phyloP scores from a whole-genome alignment of 2,329 filamentous ascomycete species.

The Colletotrichum spaethianum region DNA sequence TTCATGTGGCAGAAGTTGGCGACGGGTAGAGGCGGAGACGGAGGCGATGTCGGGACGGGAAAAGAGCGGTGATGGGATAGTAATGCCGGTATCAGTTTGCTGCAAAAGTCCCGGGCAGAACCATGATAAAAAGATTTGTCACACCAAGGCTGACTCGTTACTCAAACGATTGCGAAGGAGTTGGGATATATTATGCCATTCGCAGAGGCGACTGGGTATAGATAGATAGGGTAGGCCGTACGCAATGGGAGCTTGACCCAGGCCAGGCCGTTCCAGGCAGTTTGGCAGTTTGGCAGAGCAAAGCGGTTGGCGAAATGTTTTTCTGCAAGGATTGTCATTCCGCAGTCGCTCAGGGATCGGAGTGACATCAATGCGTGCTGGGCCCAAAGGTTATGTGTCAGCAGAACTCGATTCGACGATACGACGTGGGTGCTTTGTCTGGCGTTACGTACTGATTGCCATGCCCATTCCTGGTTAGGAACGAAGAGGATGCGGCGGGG shows the following conservation, averaged over 20 bases:
- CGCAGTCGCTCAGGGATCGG: slow-evolving; percentile 8
- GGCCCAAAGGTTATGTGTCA: slow-evolving; percentile 33
- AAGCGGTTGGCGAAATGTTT: slow-evolving; percentile 25
- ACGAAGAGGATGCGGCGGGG: slow-evolving; percentile 8
- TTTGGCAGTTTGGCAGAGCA: background rate
- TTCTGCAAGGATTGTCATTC: slow-evolving; percentile 29
- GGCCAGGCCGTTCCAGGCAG: too few relatives aligned
- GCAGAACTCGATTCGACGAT: slow-evolving; percentile 39
- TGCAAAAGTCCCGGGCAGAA: slow-evolving; percentile 20
- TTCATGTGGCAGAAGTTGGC: slow-evolving; percentile 11
- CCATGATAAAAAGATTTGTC: slow-evolving; percentile 36
- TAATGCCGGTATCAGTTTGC: slow-evolving; percentile 25
- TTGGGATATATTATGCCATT: slow-evolving; percentile 11
- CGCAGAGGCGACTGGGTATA: slow-evolving; percentile 6
- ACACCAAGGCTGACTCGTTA: slow-evolving; percentile 35
- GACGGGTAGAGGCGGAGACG: slow-evolving; percentile 19
- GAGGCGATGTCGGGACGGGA: background rate
- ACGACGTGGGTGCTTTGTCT: slow-evolving; percentile 2
- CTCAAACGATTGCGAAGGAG: slow-evolving; percentile 24
- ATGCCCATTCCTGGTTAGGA: slow-evolving; percentile 14
- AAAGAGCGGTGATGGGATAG: slow-evolving; percentile 32
- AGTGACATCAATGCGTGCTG: slow-evolving; percentile 38
- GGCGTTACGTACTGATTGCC: slow-evolving; percentile 34
- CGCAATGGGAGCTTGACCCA: background rate
- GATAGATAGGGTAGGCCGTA: background rate